Conservation (phyloP, 306 rosid genomes). For the Citrullus amarus region DNA sequence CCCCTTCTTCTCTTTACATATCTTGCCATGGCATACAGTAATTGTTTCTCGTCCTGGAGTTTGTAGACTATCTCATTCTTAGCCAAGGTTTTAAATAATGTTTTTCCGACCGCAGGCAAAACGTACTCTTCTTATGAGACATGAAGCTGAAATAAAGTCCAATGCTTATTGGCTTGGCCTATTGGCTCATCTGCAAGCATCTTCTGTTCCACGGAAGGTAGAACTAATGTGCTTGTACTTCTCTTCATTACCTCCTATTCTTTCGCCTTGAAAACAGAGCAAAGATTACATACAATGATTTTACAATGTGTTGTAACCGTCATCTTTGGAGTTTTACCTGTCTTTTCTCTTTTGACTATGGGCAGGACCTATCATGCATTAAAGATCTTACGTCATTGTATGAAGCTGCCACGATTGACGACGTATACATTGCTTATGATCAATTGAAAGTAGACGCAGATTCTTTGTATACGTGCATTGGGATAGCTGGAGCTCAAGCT, state of each 20-base stretch:
- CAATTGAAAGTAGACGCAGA: slow-evolving; percentile 81
- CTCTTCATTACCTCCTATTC: slow-evolving; percentile 8
- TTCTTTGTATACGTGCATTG: slow-evolving; percentile 78
- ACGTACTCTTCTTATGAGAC: slow-evolving; percentile 90
- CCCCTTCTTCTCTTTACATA: neutral
- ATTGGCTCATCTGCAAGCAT: slow-evolving; percentile 86
- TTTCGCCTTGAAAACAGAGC: neutral
- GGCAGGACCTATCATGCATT: slow-evolving; percentile 92
- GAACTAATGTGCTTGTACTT: slow-evolving; percentile 16
- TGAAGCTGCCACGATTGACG: slow-evolving; percentile 73
- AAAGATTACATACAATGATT: neutral
- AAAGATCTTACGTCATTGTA: slow-evolving; percentile 66
- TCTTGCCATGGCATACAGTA: neutral
- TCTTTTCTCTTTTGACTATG: slow-evolving; percentile 14
- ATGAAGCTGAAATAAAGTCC: slow-evolving; percentile 95
- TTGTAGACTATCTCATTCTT: neutral
- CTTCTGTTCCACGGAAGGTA: slow-evolving; percentile 98
- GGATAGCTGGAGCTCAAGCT: slow-evolving; percentile 84
- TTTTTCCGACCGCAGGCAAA: slow-evolving; percentile 51
- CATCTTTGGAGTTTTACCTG: neutral
- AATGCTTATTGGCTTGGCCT: slow-evolving; percentile 96
- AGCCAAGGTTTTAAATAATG: neutral
- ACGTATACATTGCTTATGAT: slow-evolving; percentile 69
- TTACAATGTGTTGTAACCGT: neutral
- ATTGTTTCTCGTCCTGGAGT: neutral